Percentiles rank a stretch among this genome's conserved stretches.
Conservation (phyloP, 2,329 filamentous ascomycete species). For the Aspergillus pseudoviridinutans region DNA sequence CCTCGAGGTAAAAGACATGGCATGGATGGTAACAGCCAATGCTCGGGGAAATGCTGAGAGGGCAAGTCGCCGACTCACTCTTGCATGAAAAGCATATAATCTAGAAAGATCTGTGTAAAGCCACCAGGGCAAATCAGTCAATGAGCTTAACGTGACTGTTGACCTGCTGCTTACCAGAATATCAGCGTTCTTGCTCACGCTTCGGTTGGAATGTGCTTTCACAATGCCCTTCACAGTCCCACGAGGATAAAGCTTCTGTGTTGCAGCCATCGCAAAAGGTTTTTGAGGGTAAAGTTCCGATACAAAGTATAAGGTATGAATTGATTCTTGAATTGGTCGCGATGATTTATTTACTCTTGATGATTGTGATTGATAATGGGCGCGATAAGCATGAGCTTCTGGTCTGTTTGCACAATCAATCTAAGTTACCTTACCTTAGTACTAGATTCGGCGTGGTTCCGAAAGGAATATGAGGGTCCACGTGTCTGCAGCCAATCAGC, state of each 20-base stretch:
- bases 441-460: no score
- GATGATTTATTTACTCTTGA: conserved; percentile 3
- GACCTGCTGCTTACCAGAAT: conserved; percentile 59
- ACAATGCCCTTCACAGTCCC: conserved; percentile 83
- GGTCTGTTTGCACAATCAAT: not conserved
- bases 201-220: conserved; percentile 80
- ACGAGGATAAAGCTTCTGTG: conserved; percentile 76
- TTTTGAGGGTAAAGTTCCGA: not conserved
- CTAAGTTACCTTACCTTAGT: not conserved
- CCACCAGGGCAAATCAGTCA: conserved; percentile 1
- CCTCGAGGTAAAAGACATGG: not conserved
- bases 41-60: not conserved
- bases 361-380: not conserved
- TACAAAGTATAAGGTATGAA: not conserved
- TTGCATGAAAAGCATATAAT: conserved; percentile 78
- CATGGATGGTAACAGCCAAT: not conserved
- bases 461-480: no score
- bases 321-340: not conserved
- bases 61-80: conserved; percentile 42
- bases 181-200: conserved; percentile 79
- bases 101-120: conserved; percentile 66
- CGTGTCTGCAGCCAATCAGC: not conserved
- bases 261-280: conserved; percentile 50
- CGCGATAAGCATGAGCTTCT: not conserved
- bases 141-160: not conserved